These are phyloP conservation scores for Narthecium ossifragum DNA, from an alignment of 106 monocot species.

Conservation along the genomic window DNA sequence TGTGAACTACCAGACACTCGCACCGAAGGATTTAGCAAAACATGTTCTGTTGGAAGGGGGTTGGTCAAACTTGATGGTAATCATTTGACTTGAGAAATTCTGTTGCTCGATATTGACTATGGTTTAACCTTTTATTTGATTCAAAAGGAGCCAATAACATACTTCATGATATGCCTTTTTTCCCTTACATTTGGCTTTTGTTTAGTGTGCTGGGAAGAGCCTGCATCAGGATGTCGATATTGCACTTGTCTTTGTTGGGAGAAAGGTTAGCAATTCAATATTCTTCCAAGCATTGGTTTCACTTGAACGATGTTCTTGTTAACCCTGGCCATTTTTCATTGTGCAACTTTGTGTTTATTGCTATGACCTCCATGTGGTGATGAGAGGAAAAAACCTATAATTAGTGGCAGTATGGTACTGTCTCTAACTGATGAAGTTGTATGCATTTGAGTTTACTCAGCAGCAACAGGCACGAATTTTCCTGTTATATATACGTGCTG, in stretches of 20 bases:
- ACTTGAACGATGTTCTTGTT: too few relatives aligned
- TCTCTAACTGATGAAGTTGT: too few relatives aligned
- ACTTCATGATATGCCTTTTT: not conserved
- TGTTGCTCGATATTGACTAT: not conserved
- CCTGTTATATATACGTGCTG: too few relatives aligned
- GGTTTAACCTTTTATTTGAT: not conserved
- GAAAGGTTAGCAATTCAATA: conserved; percentile 38
- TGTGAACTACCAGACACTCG: conserved; percentile 59
- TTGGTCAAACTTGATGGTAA: conserved; percentile 84
- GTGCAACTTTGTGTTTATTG: too few relatives aligned
- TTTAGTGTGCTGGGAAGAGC: conserved; percentile 55
- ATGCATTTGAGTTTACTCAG: too few relatives aligned
- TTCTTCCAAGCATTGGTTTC: too few relatives aligned
- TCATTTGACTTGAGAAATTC: not conserved
- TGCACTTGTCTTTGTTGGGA: conserved; percentile 80
- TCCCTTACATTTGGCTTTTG: conserved; percentile 5
- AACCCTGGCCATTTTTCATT: too few relatives aligned
- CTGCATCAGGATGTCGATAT: conserved; percentile 46
- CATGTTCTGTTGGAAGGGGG: conserved; percentile 81
- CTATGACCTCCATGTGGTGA: too few relatives aligned
- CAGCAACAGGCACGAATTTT: too few relatives aligned
- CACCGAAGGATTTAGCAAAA: conserved; percentile 58
- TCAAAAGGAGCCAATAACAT: not conserved
- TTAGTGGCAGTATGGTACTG: too few relatives aligned
- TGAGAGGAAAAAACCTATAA: too few relatives aligned